A percentile compares a stretch with the other conserved stretches of the same genome.
phyloP scores from a whole-genome alignment of 169 alveolate genomes.

The Babesia sp. region DNA sequence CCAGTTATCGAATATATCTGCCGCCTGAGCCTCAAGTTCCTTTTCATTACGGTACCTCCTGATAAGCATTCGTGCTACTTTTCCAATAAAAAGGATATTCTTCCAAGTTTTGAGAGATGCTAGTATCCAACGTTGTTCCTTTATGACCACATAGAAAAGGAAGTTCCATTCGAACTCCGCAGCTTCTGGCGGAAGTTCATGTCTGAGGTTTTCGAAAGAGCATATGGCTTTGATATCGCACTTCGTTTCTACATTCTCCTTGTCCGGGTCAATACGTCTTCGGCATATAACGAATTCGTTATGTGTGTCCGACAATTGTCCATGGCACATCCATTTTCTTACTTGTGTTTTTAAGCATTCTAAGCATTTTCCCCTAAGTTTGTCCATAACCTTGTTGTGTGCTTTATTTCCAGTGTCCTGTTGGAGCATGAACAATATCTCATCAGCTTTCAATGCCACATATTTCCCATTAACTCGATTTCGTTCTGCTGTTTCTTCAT shows the following conservation, averaged over 20 bases:
- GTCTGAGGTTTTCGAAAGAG: conserved; percentile 51
- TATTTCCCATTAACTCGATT: not conserved
- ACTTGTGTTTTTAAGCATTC: conserved; percentile 58
- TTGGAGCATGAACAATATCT: conserved; percentile 51
- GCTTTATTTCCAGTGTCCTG: conserved; percentile 48
- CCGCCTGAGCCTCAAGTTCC: not conserved
- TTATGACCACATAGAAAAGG: conserved; percentile 53
- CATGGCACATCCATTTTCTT: conserved; percentile 70
- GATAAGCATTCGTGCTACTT: conserved; percentile 69
- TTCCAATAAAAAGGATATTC: conserved; percentile 69
- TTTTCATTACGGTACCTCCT: conserved; percentile 3
- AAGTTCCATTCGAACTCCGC: conserved; percentile 75
- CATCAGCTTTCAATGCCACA: conserved; percentile 54
- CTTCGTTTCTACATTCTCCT: not conserved
- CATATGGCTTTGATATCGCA: conserved; percentile 20
- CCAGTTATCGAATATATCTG: conserved; percentile 32
- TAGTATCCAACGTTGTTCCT: conserved; percentile 9
- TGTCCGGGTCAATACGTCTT: conserved; percentile 59
- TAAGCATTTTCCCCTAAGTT: conserved; percentile 46
- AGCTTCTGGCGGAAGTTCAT: conserved; percentile 61
- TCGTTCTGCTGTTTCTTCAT: not conserved
- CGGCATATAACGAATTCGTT: conserved; percentile 70
- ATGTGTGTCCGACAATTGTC: conserved; percentile 70
- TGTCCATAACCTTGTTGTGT: conserved; percentile 35
- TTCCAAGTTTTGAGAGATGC: conserved; percentile 11